These are phyloP conservation scores for Colletotrichum aenigma DNA, from an alignment of 2,329 filamentous ascomycete genomes.

Conservation along the genomic window DNA sequence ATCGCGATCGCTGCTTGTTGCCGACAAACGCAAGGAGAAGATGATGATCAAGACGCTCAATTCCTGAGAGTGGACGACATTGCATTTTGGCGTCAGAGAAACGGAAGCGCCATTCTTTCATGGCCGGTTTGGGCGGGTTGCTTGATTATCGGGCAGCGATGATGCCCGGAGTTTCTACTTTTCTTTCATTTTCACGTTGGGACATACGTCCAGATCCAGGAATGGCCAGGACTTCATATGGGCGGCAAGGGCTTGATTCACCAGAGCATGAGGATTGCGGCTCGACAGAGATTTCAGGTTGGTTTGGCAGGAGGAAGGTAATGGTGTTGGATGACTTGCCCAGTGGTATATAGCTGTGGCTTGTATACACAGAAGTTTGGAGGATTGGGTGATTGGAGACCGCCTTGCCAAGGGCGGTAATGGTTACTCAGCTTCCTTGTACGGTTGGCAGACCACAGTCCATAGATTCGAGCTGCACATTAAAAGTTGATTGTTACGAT, in stretches of 20 bases:
- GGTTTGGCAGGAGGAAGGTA: not conserved
- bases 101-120: constrained; percentile 10
- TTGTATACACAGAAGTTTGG: not conserved
- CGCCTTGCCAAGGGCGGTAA: not conserved
- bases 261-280: not conserved
- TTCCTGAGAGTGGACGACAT: constrained; percentile 37
- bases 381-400: not conserved
- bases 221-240: not conserved
- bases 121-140: not conserved
- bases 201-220: not conserved
- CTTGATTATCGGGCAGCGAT: not conserved
- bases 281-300: not conserved
- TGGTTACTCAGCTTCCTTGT: not conserved
- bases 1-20: constrained; percentile 69
- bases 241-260: constrained; percentile 1
- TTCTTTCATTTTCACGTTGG: constrained; percentile 8
- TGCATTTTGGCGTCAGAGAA: constrained; percentile 16
- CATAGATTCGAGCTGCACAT: constrained; percentile 8
- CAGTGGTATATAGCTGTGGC: not conserved
- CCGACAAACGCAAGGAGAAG: constrained; percentile 68
- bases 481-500: constrained; percentile 14
- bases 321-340: constrained; percentile 14
- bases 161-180: not conserved
- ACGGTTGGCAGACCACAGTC: not conserved
- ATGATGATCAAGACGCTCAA: constrained; percentile 76